Conservation (phyloP, 169 alveolate genomes). For the Fabrea salina region DNA sequence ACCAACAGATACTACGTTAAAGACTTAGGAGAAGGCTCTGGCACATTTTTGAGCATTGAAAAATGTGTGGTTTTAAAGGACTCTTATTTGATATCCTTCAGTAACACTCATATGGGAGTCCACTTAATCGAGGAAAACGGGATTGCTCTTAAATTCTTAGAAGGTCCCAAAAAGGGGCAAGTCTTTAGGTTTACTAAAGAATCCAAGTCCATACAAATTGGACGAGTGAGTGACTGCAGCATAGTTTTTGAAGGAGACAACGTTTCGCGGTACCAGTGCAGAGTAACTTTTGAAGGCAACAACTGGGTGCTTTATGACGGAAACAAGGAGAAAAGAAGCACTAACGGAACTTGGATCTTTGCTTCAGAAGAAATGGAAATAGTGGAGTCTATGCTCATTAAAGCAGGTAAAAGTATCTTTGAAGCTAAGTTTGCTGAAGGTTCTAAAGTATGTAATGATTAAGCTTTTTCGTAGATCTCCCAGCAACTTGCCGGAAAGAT, state of each 20-base stretch:
- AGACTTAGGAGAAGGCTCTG: constrained; percentile 49
- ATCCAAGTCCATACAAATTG: constrained; percentile 1
- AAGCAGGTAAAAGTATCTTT: constrained; percentile 47
- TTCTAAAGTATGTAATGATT: too few relatives aligned
- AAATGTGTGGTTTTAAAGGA: background rate
- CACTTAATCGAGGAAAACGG: background rate
- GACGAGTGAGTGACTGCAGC: constrained; percentile 33
- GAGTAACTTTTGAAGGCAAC: constrained; percentile 46
- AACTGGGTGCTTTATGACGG: constrained; percentile 65
- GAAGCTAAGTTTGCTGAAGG: constrained; percentile 6
- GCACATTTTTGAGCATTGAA: constrained; percentile 38
- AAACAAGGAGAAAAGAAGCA: constrained; percentile 51
- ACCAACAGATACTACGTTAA: constrained; percentile 7
- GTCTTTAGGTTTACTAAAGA: background rate
- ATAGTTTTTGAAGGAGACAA: constrained; percentile 43
- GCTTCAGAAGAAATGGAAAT: constrained; percentile 47
- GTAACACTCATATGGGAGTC: constrained; percentile 36
- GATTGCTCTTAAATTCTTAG: background rate
- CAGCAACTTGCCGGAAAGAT: constrained; percentile 75
- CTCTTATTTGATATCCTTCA: constrained; percentile 29
- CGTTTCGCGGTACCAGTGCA: constrained; percentile 50
- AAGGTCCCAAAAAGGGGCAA: background rate
- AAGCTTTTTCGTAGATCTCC: constrained; percentile 60
- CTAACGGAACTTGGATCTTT: constrained; percentile 70
- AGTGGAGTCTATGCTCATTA: constrained; percentile 36